Evolutionary conservation across 371 early-diverging fungal genomes (phyloP), one percentile per base, ranked within the genome.

Genomic region (Coemansia sp.): DNA sequence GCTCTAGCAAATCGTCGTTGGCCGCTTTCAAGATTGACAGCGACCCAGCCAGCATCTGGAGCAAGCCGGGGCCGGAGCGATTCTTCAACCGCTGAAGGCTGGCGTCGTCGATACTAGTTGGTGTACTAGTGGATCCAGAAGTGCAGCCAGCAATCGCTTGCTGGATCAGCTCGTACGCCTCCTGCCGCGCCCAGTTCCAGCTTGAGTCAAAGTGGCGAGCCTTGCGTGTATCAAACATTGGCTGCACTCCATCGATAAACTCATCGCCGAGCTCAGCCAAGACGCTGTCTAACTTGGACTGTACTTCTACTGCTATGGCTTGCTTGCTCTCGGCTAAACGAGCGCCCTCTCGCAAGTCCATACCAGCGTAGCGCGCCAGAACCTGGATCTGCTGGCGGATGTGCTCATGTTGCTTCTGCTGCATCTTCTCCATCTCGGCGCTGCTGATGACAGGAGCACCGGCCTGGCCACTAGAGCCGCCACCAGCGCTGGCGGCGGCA

Each of bases 151-250:
- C 54, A 78, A 89, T 86, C 46, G 92, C 81, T 32, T 88, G 84
- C 67, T 94, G 94, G 77, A 91, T 94, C 78, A 92, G 83, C 49
- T 86, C 84, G 37, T 92, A 81, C 4, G 90, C 92, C 72, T 96
- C 92, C 80, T 94, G 94, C 59, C 93, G 89, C 55, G 89, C 91
- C 97, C 97, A 97, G 82, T 95, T 97, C 97, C 97, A 97, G 86
- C 90, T 89, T 38, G 96, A 95, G 94, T 69, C 94, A 88, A 61
- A 89, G 88, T 78, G 82, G 57, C 97, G 90, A 48, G 90, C 93
- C 83, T 94, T 97, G 58, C 87, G 82, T 47, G 78, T 94, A 55
- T 86, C 85, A 78, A 97, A 97, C 14, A 82, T 66, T 6, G 95
- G 93, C 55, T 83, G 84, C 72, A 94, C 90, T 43, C 97, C 96